Conservation (phyloP, 2,329 filamentous ascomycete species). For the Chrysoporthe cubensis region DNA sequence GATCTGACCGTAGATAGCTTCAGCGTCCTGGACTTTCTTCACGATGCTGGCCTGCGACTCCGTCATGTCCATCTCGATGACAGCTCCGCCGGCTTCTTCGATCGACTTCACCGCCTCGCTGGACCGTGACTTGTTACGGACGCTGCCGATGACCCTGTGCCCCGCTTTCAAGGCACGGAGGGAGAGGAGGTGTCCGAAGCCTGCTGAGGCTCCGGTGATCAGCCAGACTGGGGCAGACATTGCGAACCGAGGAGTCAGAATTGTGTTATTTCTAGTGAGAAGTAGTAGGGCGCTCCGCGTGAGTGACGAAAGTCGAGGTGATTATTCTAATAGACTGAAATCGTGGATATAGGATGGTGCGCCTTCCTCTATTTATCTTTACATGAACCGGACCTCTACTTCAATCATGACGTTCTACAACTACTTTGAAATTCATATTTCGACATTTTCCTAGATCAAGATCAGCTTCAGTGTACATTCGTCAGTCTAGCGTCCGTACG, state of each 20-base stretch:
- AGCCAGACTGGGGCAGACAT: conserved; percentile 25
- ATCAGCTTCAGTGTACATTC: too few relatives aligned
- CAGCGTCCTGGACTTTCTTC: conserved; percentile 32
- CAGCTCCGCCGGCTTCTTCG: conserved; percentile 34
- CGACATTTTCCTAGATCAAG: too few relatives aligned
- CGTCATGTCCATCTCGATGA: conserved; percentile 38
- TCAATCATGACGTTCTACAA: too few relatives aligned
- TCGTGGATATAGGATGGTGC: too few relatives aligned
- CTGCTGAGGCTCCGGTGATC: conserved; percentile 42
- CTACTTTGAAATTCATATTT: too few relatives aligned
- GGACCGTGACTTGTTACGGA: conserved; percentile 35
- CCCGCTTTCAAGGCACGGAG: conserved; percentile 37
- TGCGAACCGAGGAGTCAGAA: background rate
- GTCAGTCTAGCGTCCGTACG: background rate
- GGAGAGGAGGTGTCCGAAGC: conserved; percentile 38
- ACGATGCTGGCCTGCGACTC: conserved; percentile 36
- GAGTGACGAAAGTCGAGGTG: too few relatives aligned
- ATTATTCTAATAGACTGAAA: too few relatives aligned
- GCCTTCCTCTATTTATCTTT: too few relatives aligned
- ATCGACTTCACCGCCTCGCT: conserved; percentile 33
- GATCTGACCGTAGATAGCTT: conserved; percentile 32
- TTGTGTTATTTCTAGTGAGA: background rate
- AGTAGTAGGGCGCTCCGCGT: too few relatives aligned
- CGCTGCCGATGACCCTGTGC: conserved; percentile 39
- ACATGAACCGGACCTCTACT: too few relatives aligned